phyloP scores from a whole-genome alignment of 352 stramenopile species.

The Pythium grandisporangium region DNA sequence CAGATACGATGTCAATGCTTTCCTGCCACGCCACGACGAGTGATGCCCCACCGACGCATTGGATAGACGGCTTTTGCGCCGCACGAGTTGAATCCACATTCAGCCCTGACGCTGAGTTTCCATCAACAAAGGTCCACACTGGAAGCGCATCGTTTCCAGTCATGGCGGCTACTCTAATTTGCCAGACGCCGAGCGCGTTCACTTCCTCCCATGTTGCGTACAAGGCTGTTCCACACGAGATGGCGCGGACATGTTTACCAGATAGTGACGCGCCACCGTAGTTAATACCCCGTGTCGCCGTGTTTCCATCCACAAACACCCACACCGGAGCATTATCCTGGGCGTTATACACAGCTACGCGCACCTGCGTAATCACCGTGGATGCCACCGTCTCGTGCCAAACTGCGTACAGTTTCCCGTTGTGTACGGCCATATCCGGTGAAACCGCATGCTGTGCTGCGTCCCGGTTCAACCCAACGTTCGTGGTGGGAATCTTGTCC shows the following conservation, averaged over 20 bases:
- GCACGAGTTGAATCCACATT: conserved; percentile 23
- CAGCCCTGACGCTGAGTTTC: conserved; percentile 25
- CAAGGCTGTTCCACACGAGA: conserved; percentile 27
- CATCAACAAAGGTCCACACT: conserved; percentile 43
- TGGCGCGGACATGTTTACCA: conserved; percentile 26
- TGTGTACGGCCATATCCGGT: conserved; percentile 20
- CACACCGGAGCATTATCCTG: conserved; percentile 27
- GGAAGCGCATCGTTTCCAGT: conserved; percentile 24
- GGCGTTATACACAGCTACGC: conserved; percentile 43
- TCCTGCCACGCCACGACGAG: conserved; percentile 55
- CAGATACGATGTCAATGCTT: too few species aligned
- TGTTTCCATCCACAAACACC: conserved; percentile 52
- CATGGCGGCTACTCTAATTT: conserved; percentile 43
- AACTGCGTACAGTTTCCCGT: conserved; percentile 34
- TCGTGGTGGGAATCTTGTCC: conserved; percentile 9
- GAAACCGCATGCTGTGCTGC: conserved; percentile 18
- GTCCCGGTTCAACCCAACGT: conserved; percentile 37
- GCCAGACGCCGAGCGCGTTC: conserved; percentile 10
- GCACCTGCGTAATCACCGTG: conserved; percentile 21
- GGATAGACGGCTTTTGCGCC: conserved; percentile 21
- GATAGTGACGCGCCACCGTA: too few species aligned
- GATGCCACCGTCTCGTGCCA: conserved; percentile 38
- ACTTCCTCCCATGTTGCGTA: conserved; percentile 52
- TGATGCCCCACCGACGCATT: conserved; percentile 20
- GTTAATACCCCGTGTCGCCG: conserved; percentile 25